These are phyloP conservation scores for Calonectria honghensis DNA, from an alignment of 2,329 filamentous ascomycete genomes.

Conservation along the genomic window DNA sequence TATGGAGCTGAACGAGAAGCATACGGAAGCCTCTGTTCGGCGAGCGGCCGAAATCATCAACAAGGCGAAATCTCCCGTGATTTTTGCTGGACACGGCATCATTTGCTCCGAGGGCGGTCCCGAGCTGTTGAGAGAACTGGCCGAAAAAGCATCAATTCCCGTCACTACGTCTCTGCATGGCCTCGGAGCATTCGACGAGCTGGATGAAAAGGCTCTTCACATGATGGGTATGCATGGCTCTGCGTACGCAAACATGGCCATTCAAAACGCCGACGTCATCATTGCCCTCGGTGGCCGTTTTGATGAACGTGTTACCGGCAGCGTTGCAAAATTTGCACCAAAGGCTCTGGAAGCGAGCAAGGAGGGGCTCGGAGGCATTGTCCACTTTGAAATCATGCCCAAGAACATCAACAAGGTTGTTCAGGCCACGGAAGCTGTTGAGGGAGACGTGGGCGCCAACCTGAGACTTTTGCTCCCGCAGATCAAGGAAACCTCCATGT, in stretches of 20 bases:
- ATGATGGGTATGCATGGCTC: conserved; percentile 99
- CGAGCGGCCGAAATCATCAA: conserved; percentile 90
- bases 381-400: conserved; percentile 98
- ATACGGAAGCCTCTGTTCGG: conserved; percentile 82
- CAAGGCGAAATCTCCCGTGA: conserved; percentile 92
- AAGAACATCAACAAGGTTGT: conserved; percentile 99
- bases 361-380: conserved; percentile 92
- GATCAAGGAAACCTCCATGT: conserved; percentile 76
- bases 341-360: conserved; percentile 87
- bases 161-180: conserved; percentile 97
- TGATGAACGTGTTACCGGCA: conserved; percentile 94
- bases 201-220: conserved; percentile 94
- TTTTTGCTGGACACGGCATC: conserved; percentile 95
- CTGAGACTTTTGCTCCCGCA: conserved; percentile 84
- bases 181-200: conserved; percentile 92
- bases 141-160: conserved; percentile 92
- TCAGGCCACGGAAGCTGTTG: conserved; percentile 96
- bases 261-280: conserved; percentile 96
- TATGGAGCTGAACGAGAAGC: conserved; percentile 81
- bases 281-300: conserved; percentile 95
- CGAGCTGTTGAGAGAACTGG: conserved; percentile 85
- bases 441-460: conserved; percentile 92
- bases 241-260: conserved; percentile 97
- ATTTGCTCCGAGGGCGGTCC: conserved; percentile 87
- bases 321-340: conserved; percentile 90